phyloP scores from a whole-genome alignment of 2,329 filamentous ascomycete genomes.

The Fusarium hostae region DNA sequence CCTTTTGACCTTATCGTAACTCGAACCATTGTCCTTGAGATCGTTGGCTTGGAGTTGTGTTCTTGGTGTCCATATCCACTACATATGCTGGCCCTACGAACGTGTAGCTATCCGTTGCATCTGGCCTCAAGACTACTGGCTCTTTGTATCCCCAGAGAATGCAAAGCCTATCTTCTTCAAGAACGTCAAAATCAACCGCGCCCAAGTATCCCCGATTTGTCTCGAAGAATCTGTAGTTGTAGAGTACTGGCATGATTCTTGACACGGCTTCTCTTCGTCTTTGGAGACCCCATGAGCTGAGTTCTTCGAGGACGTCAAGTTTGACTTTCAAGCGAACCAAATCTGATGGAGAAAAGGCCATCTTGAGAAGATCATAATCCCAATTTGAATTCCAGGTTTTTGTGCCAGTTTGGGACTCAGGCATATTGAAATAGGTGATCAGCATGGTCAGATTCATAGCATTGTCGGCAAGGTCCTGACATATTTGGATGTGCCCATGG shows the following conservation, averaged over 20 bases:
- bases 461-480: not conserved
- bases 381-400: slow-evolving; percentile 3
- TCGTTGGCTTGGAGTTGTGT: not conserved
- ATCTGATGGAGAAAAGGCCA: not conserved
- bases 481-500: not conserved
- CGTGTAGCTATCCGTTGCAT: not conserved
- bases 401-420: not conserved
- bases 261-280: not conserved
- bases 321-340: not conserved
- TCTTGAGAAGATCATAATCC: not conserved
- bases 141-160: not conserved
- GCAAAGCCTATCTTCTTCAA: not conserved
- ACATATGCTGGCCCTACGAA: not conserved
- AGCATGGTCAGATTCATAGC: slow-evolving; percentile 10
- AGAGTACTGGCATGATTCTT: not conserved
- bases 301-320: not conserved
- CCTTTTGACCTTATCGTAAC: not conserved
- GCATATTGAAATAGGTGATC: slow-evolving; percentile 1
- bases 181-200: not conserved
- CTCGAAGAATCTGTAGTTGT: not conserved
- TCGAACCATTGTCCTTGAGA: not conserved
- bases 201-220: slow-evolving; percentile 1
- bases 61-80: not conserved
- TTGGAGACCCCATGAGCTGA: not conserved
- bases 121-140: slow-evolving; percentile 5